These are phyloP conservation scores for Talaromyces trachyspermus DNA, from an alignment of 495 filamentous ascomycete species.

Conservation along the genomic window DNA sequence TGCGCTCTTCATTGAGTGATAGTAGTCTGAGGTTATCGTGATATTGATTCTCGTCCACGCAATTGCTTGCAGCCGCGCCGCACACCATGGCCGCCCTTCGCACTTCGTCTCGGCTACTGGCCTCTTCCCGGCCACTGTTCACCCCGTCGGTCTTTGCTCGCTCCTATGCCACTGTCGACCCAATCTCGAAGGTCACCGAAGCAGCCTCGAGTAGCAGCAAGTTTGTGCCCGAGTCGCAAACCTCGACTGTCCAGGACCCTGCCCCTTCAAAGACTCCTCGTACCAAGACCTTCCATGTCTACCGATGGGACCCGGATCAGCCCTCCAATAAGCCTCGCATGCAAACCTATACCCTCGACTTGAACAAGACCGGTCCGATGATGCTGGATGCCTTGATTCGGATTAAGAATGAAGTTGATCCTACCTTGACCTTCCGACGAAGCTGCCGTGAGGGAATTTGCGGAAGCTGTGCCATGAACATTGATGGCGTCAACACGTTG, in stretches of 20 bases:
- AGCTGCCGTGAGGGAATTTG: conserved; percentile 98
- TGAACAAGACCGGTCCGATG: conserved; percentile 99
- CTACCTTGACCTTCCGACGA: conserved; percentile 89
- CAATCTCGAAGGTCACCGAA: conserved; percentile 29
- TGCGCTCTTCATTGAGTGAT: conserved; percentile 14
- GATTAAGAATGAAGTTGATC: conserved; percentile 98
- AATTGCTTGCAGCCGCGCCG: conserved; percentile 8
- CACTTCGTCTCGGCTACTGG: conserved; percentile 58
- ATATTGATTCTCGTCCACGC: background rate
- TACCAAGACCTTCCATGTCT: conserved; percentile 96
- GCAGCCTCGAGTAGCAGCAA: conserved; percentile 22
- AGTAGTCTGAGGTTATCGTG: background rate
- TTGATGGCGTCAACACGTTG: conserved; percentile 93
- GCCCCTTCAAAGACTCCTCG: conserved; percentile 45
- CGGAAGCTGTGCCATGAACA: conserved; percentile 98
- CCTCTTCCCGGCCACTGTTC: conserved; percentile 48
- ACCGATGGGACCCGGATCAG: conserved; percentile 94
- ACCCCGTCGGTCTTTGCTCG: conserved; percentile 38
- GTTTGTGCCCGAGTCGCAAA: conserved; percentile 37
- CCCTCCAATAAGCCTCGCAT: conserved; percentile 87
- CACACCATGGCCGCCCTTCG: conserved; percentile 76
- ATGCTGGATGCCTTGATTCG: conserved; percentile 91
- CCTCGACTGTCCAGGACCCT: conserved; percentile 50
- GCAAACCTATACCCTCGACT: conserved; percentile 87
- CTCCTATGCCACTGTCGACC: conserved; percentile 45